Evolutionary conservation across 306 rosid genomes (phyloP).

Genomic region (Cyclanthera cordifolia): DNA sequence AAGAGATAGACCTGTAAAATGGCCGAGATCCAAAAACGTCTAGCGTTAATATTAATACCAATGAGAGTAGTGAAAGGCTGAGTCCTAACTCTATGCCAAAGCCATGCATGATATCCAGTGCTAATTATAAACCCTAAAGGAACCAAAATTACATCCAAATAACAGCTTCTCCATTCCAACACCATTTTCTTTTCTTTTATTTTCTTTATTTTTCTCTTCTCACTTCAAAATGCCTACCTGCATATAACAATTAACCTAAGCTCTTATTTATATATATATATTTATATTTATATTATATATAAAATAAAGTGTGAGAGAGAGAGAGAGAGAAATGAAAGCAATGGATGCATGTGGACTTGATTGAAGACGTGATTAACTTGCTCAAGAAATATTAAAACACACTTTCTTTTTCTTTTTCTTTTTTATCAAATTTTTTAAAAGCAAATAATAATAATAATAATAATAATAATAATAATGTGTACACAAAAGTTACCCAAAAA

Average conservation of each 20-base stretch:
- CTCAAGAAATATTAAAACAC: slow-evolving; percentile 1
- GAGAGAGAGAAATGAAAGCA: background rate
- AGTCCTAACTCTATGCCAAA: slow-evolving; percentile 59
- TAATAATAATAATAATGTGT: no score
- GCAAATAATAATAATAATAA: no score
- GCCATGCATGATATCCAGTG: slow-evolving; percentile 60
- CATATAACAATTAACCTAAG: background rate
- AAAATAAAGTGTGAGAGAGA: background rate
- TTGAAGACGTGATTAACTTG: slow-evolving; percentile 6
- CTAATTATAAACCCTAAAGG: slow-evolving; percentile 51
- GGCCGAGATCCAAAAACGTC: slow-evolving; percentile 73
- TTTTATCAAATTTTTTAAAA: no score
- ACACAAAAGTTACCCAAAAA: background rate
- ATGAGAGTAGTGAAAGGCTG: slow-evolving; percentile 62
- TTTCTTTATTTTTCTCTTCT: background rate
- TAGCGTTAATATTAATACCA: slow-evolving; percentile 63
- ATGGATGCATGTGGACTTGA: slow-evolving; percentile 6
- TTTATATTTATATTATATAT: no score
- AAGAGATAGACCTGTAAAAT: slow-evolving; percentile 42
- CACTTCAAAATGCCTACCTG: background rate
- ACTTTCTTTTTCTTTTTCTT: background rate
- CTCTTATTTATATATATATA: background rate
- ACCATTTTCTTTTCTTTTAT: background rate
- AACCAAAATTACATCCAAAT: slow-evolving; percentile 74
- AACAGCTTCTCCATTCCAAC: slow-evolving; percentile 77